Conservation (phyloP, 2,329 filamentous ascomycete species). For the Hymenoscyphus linearis region DNA sequence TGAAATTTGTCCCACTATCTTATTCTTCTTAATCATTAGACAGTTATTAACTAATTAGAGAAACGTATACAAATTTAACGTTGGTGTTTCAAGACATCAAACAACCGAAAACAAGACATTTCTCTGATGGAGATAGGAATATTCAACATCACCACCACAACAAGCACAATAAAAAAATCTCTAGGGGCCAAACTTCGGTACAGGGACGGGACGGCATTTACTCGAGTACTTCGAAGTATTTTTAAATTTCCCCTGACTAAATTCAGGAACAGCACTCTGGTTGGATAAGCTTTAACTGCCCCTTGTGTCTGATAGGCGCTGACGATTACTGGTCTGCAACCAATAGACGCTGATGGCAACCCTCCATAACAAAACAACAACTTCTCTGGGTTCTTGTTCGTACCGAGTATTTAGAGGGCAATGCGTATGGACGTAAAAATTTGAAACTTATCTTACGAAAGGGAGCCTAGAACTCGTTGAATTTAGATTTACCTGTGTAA, state of each 20-base stretch:
- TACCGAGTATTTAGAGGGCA: no score
- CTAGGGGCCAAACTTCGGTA: no score
- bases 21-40: neutral
- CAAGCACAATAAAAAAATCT: no score
- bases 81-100: neutral
- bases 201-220: no score
- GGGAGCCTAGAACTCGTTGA: neutral
- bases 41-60: neutral
- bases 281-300: neutral
- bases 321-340: neutral
- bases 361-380: neutral
- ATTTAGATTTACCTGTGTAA: neutral
- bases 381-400: no score
- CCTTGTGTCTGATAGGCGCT: neutral
- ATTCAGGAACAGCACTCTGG: constrained; percentile 8
- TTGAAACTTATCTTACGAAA: neutral
- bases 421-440: neutral
- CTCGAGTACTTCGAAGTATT: no score
- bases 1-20: neutral
- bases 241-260: constrained; percentile 6
- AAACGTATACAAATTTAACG: neutral
- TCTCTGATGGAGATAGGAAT: neutral
- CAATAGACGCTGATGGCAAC: neutral
- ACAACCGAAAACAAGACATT: neutral
- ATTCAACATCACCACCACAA: neutral